These are phyloP conservation scores for Pseudoneurospora amorphoporcata DNA, from an alignment of 495 filamentous ascomycete genomes.

Conservation along the genomic window DNA sequence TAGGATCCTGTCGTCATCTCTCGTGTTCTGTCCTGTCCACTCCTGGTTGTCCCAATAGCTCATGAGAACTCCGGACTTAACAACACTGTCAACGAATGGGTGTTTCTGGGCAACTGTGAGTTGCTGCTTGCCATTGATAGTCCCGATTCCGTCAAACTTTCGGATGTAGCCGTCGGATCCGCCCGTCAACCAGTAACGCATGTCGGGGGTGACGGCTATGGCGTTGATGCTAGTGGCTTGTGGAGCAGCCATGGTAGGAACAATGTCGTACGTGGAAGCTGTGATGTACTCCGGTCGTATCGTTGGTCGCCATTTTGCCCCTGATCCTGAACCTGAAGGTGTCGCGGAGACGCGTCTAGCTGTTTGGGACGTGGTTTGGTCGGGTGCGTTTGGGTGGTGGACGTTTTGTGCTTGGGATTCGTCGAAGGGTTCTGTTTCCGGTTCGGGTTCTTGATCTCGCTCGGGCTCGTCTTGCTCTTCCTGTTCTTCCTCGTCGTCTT, in stretches of 20 bases:
- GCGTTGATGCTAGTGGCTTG: slow-evolving; percentile 94
- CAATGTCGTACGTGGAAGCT: slow-evolving; percentile 87
- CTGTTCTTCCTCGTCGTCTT: slow-evolving; percentile 45
- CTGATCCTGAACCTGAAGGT: slow-evolving; percentile 32
- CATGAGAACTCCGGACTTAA: slow-evolving; percentile 84
- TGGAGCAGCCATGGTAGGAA: slow-evolving; percentile 91
- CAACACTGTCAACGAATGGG: slow-evolving; percentile 94
- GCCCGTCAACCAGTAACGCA: slow-evolving; percentile 90
- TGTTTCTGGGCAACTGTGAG: slow-evolving; percentile 93
- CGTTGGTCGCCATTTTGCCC: slow-evolving; percentile 45
- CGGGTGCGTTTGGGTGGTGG: slow-evolving; percentile 45
- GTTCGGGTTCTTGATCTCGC: slow-evolving; percentile 10
- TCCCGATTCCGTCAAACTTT: slow-evolving; percentile 91
- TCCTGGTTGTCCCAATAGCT: slow-evolving; percentile 93
- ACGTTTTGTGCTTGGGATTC: slow-evolving; percentile 38
- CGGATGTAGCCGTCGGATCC: slow-evolving; percentile 90
- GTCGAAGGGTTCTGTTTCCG: slow-evolving; percentile 14
- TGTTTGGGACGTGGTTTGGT: slow-evolving; percentile 1
- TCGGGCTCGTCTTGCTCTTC: slow-evolving; percentile 44
- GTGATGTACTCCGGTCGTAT: slow-evolving; percentile 71
- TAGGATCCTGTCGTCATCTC: slow-evolving; percentile 44
- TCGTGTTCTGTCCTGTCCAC: slow-evolving; percentile 29
- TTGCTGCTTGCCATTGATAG: slow-evolving; percentile 87
- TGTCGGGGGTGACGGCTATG: slow-evolving; percentile 82
- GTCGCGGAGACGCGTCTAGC: slow-evolving; percentile 37